These are phyloP conservation scores for Kluyveromyces sp. DNA, from an alignment of 1,139 yeast genomes.

Conservation along the genomic window DNA sequence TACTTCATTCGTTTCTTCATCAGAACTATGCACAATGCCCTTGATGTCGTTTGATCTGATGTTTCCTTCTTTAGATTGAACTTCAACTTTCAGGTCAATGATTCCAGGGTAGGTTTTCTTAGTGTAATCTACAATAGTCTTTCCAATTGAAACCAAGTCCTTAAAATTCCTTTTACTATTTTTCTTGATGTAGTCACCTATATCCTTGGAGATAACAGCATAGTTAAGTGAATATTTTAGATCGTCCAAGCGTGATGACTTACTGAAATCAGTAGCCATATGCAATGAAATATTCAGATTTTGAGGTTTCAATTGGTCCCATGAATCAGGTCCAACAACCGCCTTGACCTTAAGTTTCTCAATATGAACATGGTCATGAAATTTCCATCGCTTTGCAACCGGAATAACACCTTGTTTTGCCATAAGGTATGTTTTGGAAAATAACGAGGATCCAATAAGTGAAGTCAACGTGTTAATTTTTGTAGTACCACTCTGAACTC, in stretches of 20 bases:
- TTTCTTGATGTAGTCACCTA: conserved; percentile 13
- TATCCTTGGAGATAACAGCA: conserved; percentile 67
- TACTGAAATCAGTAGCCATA: conserved; percentile 59
- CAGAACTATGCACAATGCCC: conserved; percentile 14
- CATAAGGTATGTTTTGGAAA: conserved; percentile 1
- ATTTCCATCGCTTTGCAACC: not conserved
- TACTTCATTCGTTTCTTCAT: conserved; percentile 35
- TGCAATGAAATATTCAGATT: conserved; percentile 55
- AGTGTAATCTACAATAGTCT: conserved; percentile 42
- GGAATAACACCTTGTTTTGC: not conserved
- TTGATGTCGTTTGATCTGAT: conserved; percentile 46
- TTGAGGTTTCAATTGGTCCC: conserved; percentile 66
- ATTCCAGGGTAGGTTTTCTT: conserved; percentile 34
- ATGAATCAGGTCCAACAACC: conserved; percentile 65
- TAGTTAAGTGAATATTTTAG: conserved; percentile 76
- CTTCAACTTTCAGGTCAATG: conserved; percentile 14
- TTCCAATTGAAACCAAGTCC: conserved; percentile 51
- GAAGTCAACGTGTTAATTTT: not conserved
- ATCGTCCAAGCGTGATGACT: conserved; percentile 71
- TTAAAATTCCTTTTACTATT: conserved; percentile 35
- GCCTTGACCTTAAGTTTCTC: conserved; percentile 54
- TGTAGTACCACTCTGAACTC: too few relatives aligned
- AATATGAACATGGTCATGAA: conserved; percentile 49
- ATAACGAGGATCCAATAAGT: not conserved
- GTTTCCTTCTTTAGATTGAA: conserved; percentile 33